phyloP scores from a whole-genome alignment of 306 rosid species.

The Lotus japonicus region DNA sequence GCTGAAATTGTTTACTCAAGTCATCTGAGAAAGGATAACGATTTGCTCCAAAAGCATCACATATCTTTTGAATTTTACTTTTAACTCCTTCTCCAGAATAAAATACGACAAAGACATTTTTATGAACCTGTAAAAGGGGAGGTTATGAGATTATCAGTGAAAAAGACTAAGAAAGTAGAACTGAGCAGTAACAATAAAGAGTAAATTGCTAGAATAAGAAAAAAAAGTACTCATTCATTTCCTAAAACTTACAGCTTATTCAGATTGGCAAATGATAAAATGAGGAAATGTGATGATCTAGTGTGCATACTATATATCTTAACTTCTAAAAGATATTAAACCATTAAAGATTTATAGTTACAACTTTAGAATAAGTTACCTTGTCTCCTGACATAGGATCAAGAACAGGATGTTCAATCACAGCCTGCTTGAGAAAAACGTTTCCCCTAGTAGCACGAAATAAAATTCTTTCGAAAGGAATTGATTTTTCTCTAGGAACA shows the following conservation, averaged over 20 bases:
- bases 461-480: slow-evolving; percentile 67
- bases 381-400: slow-evolving; percentile 79
- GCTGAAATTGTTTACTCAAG: slow-evolving; percentile 52
- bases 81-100: slow-evolving; percentile 82
- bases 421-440: slow-evolving; percentile 63
- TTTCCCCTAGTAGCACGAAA: slow-evolving; percentile 89
- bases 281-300: background rate
- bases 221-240: background rate
- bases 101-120: slow-evolving; percentile 77
- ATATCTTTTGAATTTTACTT: slow-evolving; percentile 66
- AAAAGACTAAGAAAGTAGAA: slow-evolving; percentile 14
- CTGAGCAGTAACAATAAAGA: background rate
- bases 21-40: slow-evolving; percentile 81
- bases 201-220: background rate
- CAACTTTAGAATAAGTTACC: slow-evolving; percentile 34
- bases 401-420: slow-evolving; percentile 50
- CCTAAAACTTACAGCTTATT: background rate
- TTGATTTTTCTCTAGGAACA: slow-evolving; percentile 64
- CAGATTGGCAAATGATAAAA: background rate
- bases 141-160: background rate
- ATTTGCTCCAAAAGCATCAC: slow-evolving; percentile 84
- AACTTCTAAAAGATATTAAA: slow-evolving; percentile 7
- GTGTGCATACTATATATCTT: background rate
- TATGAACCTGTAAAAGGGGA: slow-evolving; percentile 52
- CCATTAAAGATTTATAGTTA: slow-evolving; percentile 5